A percentile compares a stretch with the other conserved stretches of the same genome.
Evolutionary conservation across 2,329 filamentous ascomycete species (phyloP).

Genomic region (Thelonectria rubi): DNA sequence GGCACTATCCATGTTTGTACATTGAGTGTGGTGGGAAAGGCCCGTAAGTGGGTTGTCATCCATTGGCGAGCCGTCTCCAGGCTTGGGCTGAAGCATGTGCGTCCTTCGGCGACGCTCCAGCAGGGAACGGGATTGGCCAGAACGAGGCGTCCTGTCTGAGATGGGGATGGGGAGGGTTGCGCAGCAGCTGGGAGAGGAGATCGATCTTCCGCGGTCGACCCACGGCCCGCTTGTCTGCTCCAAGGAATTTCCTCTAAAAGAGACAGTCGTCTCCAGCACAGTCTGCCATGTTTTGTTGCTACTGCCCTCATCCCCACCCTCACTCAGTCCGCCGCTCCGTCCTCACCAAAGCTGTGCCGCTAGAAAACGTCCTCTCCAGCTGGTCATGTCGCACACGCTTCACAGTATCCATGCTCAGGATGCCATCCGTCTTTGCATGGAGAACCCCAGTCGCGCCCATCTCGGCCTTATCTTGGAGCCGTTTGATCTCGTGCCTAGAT

Average conservation of each 20-base stretch:
- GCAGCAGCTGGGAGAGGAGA: slow-evolving; percentile 35
- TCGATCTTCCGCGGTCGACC: slow-evolving; percentile 31
- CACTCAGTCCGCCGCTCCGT: slow-evolving; percentile 9
- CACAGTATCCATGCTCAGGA: too few species aligned
- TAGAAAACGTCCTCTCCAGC: slow-evolving; percentile 1
- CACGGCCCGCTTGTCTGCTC: slow-evolving; percentile 24
- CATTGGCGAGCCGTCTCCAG: slow-evolving; percentile 35
- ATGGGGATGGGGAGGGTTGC: slow-evolving; percentile 28
- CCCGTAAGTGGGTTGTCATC: slow-evolving; percentile 28
- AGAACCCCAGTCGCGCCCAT: slow-evolving; percentile 2
- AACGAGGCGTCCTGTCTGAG: slow-evolving; percentile 36
- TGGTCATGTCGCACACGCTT: slow-evolving; percentile 14
- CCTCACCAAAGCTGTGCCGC: slow-evolving; percentile 1
- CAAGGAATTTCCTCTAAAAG: slow-evolving; percentile 21
- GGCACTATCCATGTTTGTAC: slow-evolving; percentile 15
- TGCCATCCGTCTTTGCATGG: slow-evolving; percentile 6
- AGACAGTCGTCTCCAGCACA: slow-evolving; percentile 29
- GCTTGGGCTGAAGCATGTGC: slow-evolving; percentile 28
- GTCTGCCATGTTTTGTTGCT: slow-evolving; percentile 4
- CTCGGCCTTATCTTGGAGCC: background rate
- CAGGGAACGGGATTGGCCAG: slow-evolving; percentile 28
- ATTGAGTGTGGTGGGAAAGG: slow-evolving; percentile 22
- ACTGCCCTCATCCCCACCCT: slow-evolving; percentile 2
- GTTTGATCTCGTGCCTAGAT: slow-evolving; percentile 6
- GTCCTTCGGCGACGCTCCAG: slow-evolving; percentile 28